Conservation (phyloP, 148 eudicot species). For the Dysphania ambrosioides region DNA sequence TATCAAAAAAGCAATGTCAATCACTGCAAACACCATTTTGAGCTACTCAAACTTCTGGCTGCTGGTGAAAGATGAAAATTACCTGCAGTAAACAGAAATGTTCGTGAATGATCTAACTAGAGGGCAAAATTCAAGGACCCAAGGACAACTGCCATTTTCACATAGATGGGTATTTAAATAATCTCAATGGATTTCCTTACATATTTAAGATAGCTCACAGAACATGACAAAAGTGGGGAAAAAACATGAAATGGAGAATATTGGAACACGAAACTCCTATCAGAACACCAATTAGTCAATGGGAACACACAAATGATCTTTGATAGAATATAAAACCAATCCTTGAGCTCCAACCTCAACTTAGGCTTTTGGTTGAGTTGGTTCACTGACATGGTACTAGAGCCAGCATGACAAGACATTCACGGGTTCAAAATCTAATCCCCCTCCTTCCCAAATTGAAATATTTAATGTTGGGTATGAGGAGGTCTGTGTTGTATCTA, state of each 20-base stretch:
- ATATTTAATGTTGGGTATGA: too few species aligned
- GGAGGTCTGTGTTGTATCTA: too few species aligned
- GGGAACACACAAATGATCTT: background rate
- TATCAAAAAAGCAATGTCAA: background rate
- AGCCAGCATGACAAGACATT: too few species aligned
- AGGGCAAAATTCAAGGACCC: background rate
- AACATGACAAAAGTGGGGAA: background rate
- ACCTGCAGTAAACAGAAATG: slow-evolving; percentile 20
- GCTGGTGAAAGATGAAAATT: background rate
- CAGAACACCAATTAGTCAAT: background rate
- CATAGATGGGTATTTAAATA: background rate
- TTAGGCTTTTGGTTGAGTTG: too few species aligned
- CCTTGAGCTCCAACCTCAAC: too few species aligned
- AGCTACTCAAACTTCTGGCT: background rate
- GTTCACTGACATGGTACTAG: too few species aligned
- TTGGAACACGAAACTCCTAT: background rate
- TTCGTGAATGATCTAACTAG: background rate
- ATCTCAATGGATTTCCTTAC: background rate
- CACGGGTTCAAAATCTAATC: too few species aligned
- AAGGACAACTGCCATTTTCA: background rate
- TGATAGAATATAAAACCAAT: too few species aligned
- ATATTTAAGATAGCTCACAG: background rate
- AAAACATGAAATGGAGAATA: background rate
- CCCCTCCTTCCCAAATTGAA: too few species aligned
- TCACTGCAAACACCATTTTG: background rate